phyloP scores from a whole-genome alignment of 495 filamentous ascomycete species.

The Hypoxylon subgilvum region DNA sequence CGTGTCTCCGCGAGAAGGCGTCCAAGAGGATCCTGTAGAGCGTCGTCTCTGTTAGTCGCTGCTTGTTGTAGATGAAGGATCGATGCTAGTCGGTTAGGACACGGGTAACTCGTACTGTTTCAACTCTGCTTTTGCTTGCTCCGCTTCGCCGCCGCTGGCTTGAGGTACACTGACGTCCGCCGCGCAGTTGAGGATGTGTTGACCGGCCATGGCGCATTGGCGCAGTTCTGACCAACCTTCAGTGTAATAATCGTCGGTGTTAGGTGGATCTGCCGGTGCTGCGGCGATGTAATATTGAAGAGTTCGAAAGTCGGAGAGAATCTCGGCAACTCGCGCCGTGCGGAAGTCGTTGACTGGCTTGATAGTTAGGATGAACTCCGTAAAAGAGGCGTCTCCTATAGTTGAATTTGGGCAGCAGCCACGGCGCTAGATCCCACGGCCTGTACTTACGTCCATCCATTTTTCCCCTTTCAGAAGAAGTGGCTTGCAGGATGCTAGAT shows the following conservation, averaged over 20 bases:
- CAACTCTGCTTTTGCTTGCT: conserved; percentile 75
- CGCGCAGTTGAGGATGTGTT: conserved; percentile 68
- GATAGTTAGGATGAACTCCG: conserved; percentile 38
- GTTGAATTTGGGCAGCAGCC: conserved; percentile 1
- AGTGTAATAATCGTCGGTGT: conserved; percentile 74
- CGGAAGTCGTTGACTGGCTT: conserved; percentile 80
- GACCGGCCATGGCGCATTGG: conserved; percentile 76
- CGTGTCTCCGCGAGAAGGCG: conserved; percentile 78
- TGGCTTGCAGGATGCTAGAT: conserved; percentile 10
- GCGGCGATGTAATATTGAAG: conserved; percentile 81
- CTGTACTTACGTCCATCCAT: conserved; percentile 47
- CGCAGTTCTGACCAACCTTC: conserved; percentile 78
- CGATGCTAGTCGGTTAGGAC: background rate
- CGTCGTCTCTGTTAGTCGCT: conserved; percentile 27
- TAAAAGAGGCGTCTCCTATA: conserved; percentile 16
- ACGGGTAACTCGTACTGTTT: conserved; percentile 64
- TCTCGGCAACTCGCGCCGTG: conserved; percentile 78
- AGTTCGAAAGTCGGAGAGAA: conserved; percentile 83
- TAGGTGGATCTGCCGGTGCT: conserved; percentile 62
- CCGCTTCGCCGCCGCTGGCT: conserved; percentile 62
- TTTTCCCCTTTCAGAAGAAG: conserved; percentile 20
- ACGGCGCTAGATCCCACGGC: conserved; percentile 1
- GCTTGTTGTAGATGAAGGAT: background rate
- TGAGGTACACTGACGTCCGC: conserved; percentile 69
- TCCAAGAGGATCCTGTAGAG: conserved; percentile 73